These are phyloP conservation scores for Salix koriyanagi DNA, from an alignment of 345 rosid species.

Conservation along the genomic window DNA sequence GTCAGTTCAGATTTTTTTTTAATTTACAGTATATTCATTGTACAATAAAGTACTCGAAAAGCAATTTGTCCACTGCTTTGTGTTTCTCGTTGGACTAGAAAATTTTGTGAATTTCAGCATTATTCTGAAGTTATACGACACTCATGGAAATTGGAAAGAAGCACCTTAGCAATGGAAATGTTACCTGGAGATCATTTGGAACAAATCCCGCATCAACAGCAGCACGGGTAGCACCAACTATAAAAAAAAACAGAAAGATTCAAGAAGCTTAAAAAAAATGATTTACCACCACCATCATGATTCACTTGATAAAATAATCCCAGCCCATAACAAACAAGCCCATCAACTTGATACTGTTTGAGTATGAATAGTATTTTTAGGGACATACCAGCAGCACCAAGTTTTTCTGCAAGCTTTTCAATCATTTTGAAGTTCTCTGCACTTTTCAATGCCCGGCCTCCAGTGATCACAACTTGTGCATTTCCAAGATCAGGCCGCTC, in stretches of 20 bases:
- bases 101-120: no score
- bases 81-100: neutral
- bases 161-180: neutral
- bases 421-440: constrained; percentile 90
- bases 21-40: neutral
- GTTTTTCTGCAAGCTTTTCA: constrained; percentile 93
- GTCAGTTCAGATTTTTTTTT: neutral
- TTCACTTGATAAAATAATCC: neutral
- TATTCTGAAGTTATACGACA: neutral
- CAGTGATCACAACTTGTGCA: constrained; percentile 83
- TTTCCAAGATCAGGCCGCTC: constrained; percentile 97
- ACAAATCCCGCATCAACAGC: constrained; percentile 99
- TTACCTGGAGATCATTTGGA: constrained; percentile 95
- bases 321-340: neutral
- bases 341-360: neutral
- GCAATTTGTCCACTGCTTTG: neutral
- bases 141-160: constrained; percentile 2
- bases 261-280: neutral
- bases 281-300: no score
- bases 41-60: neutral
- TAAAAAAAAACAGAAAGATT: neutral
- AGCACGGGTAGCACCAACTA: constrained; percentile 99
- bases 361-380: neutral
- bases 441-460: constrained; percentile 87
- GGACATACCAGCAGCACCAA: constrained; percentile 84